Base-by-base conservation (phyloP, 2,329 filamentous ascomycete species). In the Fusarium musae region DNA sequence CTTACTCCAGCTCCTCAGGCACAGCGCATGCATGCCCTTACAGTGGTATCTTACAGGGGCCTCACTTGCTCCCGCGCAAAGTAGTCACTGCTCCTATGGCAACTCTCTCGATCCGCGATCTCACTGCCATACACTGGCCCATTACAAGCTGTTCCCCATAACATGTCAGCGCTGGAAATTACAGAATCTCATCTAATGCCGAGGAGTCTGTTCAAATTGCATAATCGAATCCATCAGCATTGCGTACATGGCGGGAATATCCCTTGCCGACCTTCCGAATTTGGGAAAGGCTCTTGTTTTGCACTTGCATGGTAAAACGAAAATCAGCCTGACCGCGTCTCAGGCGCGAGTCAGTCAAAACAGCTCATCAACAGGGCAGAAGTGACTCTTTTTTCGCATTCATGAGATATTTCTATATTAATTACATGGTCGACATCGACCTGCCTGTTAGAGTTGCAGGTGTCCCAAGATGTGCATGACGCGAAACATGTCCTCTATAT, bases 41-140 rank as follows among this genome's bases (percentile, higher is more conserved):
- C 23, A 23, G 46, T 50, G 28, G 28, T 5, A 2, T n/a, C 21
- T 34, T 23, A 10, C 21, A 34, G 30, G 15, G 21, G 16, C 8
- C 10, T 32, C 3, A 9, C 5, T 1, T 34, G 0, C 30, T 50
- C 16, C 47, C 2, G 5, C n/a, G 1, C 7, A 5, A 50, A 19
- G 9, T 34, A 2, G 21, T 10, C 16, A 26, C n/a, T 21, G 17
- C 49, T 23, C 23, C 23, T 23, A 23, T 23, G 23, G 23, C 23
- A 23, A 23, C 23, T 23, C 23, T 23, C 23, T 23, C 23, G 23
- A 23, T 23, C 23, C 23, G 23, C 23, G 23, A 23, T 23, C 23
- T 23, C 23, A 23, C 23, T 23, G 23, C 23, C 23, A 23, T 23
- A 3, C 23, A 23, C 23, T 23, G 23, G 23, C 23, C 23, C 23